phyloP scores from a whole-genome alignment of 192 early-diverging fungal species.

The Rhizophlyctis rosea region DNA sequence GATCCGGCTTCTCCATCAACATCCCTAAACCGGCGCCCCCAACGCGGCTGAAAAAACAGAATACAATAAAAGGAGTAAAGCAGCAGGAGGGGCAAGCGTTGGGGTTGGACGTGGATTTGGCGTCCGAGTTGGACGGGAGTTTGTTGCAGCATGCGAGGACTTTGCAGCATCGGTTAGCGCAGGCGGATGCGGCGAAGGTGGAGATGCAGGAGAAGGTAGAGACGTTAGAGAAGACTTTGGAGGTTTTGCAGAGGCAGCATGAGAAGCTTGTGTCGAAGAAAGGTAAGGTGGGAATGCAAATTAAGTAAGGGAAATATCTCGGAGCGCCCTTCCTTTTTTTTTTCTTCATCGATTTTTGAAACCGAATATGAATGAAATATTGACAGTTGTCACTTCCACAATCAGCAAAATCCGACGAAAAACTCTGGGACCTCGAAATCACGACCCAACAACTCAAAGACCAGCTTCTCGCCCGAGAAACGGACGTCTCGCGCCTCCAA shows the following conservation, averaged over 20 bases:
- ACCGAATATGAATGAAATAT: not conserved
- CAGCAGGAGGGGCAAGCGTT: constrained; percentile 7
- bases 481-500: constrained; percentile 12
- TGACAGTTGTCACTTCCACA: not conserved
- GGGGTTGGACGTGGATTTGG: constrained; percentile 22
- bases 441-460: constrained; percentile 26
- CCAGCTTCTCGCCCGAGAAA: constrained; percentile 16
- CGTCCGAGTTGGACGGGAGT: constrained; percentile 29
- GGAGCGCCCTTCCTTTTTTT: too few species aligned
- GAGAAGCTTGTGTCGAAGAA: constrained; percentile 12
- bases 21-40: not conserved
- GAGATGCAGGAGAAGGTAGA: constrained; percentile 23
- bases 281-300: too few species aligned
- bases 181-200: constrained; percentile 12
- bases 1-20: not conserved
- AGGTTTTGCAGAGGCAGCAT: constrained; percentile 19
- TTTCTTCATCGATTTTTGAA: constrained; percentile 2
- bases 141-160: constrained; percentile 24
- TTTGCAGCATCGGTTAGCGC: constrained; percentile 22
- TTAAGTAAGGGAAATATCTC: too few species aligned
- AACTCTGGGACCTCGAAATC: constrained; percentile 39
- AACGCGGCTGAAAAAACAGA: not conserved
- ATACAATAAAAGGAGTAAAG: not conserved
- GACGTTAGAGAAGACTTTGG: constrained; percentile 20
- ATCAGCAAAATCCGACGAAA: constrained; percentile 36